Conservation (phyloP, 192 early-diverging fungal genomes). For the Chytriomyces sp. region DNA sequence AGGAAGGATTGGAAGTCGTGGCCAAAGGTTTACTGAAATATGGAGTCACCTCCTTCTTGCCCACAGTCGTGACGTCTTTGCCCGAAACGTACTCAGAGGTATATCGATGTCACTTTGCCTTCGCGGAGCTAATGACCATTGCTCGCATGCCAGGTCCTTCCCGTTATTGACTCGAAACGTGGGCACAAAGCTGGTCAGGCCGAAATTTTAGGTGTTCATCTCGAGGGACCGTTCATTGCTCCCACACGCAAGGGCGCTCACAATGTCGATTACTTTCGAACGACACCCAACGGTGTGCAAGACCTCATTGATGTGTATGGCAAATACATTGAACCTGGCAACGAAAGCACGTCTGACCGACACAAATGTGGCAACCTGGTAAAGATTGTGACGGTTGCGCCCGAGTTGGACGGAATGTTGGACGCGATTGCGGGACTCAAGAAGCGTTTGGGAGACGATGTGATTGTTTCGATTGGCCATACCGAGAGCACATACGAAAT, state of each 20-base stretch:
- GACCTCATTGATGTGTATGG: slow-evolving; percentile 77
- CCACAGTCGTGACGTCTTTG: slow-evolving; percentile 75
- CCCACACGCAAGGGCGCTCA: slow-evolving; percentile 77
- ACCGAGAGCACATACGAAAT: not conserved
- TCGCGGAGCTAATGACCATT: not conserved
- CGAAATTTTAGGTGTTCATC: slow-evolving; percentile 47
- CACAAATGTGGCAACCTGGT: slow-evolving; percentile 77
- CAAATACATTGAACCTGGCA: slow-evolving; percentile 52
- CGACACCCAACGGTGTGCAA: slow-evolving; percentile 60
- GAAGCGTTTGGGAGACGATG: slow-evolving; percentile 56
- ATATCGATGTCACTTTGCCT: not conserved
- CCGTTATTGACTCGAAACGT: not conserved
- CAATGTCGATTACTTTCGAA: slow-evolving; percentile 61
- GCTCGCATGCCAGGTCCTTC: not conserved
- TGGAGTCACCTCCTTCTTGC: slow-evolving; percentile 79
- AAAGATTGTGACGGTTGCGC: slow-evolving; percentile 56
- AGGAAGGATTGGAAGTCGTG: slow-evolving; percentile 66
- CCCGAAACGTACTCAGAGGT: slow-evolving; percentile 1
- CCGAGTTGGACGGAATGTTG: not conserved
- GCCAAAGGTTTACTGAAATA: slow-evolving; percentile 73
- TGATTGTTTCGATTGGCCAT: slow-evolving; percentile 64
- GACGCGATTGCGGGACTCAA: slow-evolving; percentile 59
- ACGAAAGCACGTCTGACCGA: slow-evolving; percentile 66
- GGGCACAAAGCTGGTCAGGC: not conserved
- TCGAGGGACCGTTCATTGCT: slow-evolving; percentile 69